Percentiles rank a stretch among this genome's conserved stretches.
Conservation (phyloP, 768 basidiomycete genomes). For the Scleroderma bovista region DNA sequence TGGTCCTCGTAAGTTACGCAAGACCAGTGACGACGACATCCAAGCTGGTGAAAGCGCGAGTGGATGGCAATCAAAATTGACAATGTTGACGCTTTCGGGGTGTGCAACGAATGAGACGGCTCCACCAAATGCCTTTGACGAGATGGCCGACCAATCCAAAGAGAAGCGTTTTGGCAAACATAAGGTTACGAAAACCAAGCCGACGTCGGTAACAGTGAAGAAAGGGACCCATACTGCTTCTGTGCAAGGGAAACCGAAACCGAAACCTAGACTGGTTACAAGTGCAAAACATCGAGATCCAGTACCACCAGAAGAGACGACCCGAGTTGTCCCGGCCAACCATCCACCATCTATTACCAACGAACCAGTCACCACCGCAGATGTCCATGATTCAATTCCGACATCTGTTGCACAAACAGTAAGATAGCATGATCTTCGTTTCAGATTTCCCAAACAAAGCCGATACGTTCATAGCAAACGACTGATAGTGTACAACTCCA, state of each 20-base stretch:
- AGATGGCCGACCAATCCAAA: constrained; percentile 18
- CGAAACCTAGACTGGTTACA: neutral
- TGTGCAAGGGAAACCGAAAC: constrained; percentile 23
- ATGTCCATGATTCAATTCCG: neutral
- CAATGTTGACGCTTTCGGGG: neutral
- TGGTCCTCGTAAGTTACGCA: constrained; percentile 15
- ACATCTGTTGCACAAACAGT: neutral
- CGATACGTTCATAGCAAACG: neutral
- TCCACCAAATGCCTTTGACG: constrained; percentile 24
- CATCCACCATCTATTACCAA: neutral
- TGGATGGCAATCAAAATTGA: neutral
- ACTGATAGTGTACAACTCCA: neutral
- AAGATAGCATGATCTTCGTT: neutral
- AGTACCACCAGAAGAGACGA: neutral
- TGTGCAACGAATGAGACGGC: neutral
- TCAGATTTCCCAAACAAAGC: neutral
- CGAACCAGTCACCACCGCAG: neutral
- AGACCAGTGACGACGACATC: neutral
- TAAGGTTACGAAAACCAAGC: constrained; percentile 14
- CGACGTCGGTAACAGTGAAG: constrained; percentile 3
- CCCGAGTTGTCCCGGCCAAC: neutral
- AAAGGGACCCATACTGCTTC: constrained; percentile 12
- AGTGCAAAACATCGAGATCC: neutral
- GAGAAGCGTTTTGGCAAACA: constrained; percentile 6
- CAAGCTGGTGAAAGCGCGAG: neutral